Evolutionary conservation across 805 yeast genomes (phyloP).

Genomic region (Candida cerambycidarum): DNA sequence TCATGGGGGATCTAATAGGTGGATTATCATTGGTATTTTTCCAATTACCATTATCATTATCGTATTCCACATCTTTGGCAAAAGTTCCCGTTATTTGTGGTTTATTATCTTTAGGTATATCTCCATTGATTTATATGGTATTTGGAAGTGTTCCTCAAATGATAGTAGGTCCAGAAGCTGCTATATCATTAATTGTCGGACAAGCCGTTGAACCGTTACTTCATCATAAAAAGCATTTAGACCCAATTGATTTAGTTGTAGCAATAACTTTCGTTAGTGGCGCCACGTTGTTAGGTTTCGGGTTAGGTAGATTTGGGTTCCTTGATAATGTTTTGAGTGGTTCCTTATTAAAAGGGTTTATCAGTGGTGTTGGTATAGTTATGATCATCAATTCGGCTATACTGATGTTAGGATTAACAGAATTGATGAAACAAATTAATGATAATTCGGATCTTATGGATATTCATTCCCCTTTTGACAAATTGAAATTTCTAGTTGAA

Average conservation of each 20-base stretch:
- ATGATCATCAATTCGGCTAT: conserved; percentile 63
- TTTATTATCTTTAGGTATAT: conserved; percentile 35
- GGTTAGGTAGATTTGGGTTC: conserved; percentile 82
- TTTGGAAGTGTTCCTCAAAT: conserved; percentile 48
- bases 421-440: conserved; percentile 39
- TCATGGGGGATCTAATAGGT: conserved; percentile 69
- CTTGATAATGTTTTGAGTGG: conserved; percentile 44
- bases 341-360: conserved; percentile 43
- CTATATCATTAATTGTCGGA: conserved; percentile 47
- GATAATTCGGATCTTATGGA: conserved; percentile 34
- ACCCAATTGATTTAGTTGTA: conserved; percentile 57
- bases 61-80: conserved; percentile 43
- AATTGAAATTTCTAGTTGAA: conserved; percentile 54
- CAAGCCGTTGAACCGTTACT: conserved; percentile 45
- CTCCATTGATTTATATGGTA: conserved; percentile 40
- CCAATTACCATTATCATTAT: conserved; percentile 77
- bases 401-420: conserved; percentile 66
- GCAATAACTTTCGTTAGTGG: conserved; percentile 78
- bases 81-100: conserved; percentile 45
- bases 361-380: conserved; percentile 44
- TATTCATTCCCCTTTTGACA: conserved; percentile 65
- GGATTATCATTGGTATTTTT: conserved; percentile 88
- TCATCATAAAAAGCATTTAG: conserved; percentile 33
- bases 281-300: conserved; percentile 65
- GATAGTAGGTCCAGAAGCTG: conserved; percentile 48